Base-by-base conservation (phyloP, 1,284 basidiomycete genomes). In the Cutaneotrichosporon cyanovorans region DNA sequence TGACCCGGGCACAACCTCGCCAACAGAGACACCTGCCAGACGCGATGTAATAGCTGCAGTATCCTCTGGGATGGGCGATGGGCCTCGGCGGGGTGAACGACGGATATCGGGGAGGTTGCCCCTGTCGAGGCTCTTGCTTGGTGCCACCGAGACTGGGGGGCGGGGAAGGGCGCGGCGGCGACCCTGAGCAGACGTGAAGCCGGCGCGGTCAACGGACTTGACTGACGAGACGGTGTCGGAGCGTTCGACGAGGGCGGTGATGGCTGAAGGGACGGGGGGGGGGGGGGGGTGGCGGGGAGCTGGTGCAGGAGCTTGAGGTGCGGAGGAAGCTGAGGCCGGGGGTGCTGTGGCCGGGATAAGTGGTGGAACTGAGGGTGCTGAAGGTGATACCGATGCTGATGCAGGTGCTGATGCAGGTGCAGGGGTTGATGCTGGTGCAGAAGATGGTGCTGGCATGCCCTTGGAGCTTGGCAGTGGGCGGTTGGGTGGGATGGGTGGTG, bases 161-260 rank as follows among this genome's bases (percentile, higher is more conserved):
- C 57, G 60, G 1, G 70, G 70, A 18, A 72, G 51, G 1, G 61
- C 55, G 8, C 25, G 7, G 20, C 69, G 46, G 32, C 55, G 53
- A 20, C 48, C 41, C 1, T 55, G 52, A n/a, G 25, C 12, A 28
- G 25, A 12, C n/a, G 46, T 43, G 38, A 60, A 63, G 5, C 51
- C 58, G n/a, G 49, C 47, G 0, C 66, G 58, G 48, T 70, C 68
- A 2, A 70, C 53, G 1, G 68, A 70, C 42, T 62, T 65, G 25
- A 71, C 53, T 1, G 68, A 69, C 8, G 66, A 63, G 23, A 68
- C 40, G 0, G 69, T 70, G 42, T 70, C 66, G 1, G 67, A 67
- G 9, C 68, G 57, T 19, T 68, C 63, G 10, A 68, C 46, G 15
- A 47, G 36, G 44, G 51, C 30, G 18, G 41, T 28, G 41, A 54